phyloP scores from a whole-genome alignment of 306 rosid species.

The Cucumis melo region DNA sequence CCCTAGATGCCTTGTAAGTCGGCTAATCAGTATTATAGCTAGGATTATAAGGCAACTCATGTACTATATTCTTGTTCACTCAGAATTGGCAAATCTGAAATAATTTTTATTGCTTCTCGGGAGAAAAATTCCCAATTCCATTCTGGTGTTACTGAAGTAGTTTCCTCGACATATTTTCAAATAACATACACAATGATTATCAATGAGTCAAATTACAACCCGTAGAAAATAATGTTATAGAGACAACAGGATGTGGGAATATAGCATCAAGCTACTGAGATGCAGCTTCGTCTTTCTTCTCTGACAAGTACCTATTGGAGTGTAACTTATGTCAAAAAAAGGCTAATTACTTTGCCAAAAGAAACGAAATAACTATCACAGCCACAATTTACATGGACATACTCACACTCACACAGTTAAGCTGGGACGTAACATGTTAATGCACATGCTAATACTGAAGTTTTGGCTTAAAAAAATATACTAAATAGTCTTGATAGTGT shows the following conservation, averaged over 20 bases:
- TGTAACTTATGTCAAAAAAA: slow-evolving; percentile 4
- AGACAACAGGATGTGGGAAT: not conserved
- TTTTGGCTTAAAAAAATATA: not conserved
- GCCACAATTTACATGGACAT: not conserved
- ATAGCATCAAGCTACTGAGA: slow-evolving; percentile 19
- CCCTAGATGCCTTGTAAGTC: not conserved
- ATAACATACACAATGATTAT: not conserved
- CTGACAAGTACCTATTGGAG: slow-evolving; percentile 32
- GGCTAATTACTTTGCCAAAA: not conserved
- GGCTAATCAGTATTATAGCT: not conserved
- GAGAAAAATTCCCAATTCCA: not conserved
- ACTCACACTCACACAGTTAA: not conserved
- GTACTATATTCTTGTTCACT: not conserved
- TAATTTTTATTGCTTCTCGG: not conserved
- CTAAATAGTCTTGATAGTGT: not conserved
- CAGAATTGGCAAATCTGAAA: not conserved
- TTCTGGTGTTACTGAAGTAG: not conserved
- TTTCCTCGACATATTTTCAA: not conserved
- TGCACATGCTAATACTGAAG: not conserved
- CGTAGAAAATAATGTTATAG: not conserved
- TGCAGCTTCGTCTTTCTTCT: slow-evolving; percentile 35
- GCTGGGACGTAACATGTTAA: not conserved
- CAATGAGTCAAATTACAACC: not conserved
- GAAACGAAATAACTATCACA: not conserved
- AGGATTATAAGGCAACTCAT: not conserved